phyloP scores from a whole-genome alignment of 2,329 filamentous ascomycete genomes.

The Cladosporium colombiae region DNA sequence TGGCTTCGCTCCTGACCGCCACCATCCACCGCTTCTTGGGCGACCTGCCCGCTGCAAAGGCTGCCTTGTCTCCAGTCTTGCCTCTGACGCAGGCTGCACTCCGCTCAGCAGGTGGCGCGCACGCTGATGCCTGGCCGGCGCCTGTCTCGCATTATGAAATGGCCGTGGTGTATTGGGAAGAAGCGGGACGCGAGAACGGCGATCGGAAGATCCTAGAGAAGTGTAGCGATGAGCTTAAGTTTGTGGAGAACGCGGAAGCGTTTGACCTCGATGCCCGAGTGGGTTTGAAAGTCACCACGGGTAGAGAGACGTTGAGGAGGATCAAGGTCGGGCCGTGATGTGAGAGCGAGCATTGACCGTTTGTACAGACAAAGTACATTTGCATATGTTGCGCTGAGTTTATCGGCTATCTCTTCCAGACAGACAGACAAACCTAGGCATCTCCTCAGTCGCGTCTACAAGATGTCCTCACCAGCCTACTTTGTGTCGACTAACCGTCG shows the following conservation, averaged over 20 bases:
- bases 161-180: constrained; percentile 77
- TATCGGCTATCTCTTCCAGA: neutral
- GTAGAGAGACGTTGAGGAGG: constrained; percentile 61
- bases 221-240: constrained; percentile 65
- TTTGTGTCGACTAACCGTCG: no score
- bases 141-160: constrained; percentile 85
- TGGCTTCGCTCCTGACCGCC: constrained; percentile 66
- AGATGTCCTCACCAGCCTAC: no score
- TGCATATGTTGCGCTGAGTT: neutral
- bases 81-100: constrained; percentile 50
- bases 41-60: constrained; percentile 60
- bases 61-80: constrained; percentile 64
- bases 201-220: constrained; percentile 55
- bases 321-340: constrained; percentile 25
- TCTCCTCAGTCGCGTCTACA: no score
- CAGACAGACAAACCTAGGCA: no score
- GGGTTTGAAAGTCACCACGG: constrained; percentile 71
- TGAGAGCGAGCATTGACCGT: neutral
- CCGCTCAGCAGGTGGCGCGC: constrained; percentile 2
- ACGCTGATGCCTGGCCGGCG: constrained; percentile 65
- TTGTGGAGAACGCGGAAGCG: constrained; percentile 68
- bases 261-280: constrained; percentile 74
- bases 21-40: constrained; percentile 66
- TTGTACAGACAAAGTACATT: neutral
- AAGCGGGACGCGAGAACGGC: constrained; percentile 48